phyloP scores from a whole-genome alignment of 768 basidiomycete species.

The Thelephora ganbajun region DNA sequence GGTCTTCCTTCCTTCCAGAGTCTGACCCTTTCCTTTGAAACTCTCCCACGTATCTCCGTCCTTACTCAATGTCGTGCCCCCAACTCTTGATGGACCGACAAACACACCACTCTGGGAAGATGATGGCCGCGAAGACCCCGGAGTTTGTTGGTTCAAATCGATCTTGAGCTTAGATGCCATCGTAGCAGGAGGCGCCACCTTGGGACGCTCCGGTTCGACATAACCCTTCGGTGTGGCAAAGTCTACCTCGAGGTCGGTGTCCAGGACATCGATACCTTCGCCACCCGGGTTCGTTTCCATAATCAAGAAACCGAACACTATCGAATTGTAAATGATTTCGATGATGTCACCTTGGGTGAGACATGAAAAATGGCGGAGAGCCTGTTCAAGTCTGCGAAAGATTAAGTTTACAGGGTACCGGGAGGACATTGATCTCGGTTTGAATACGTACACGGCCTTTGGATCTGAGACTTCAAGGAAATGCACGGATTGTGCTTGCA shows the following conservation, averaged over 20 bases:
- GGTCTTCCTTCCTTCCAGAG: slow-evolving; percentile 78
- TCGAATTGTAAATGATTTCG: slow-evolving; percentile 94
- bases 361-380: slow-evolving; percentile 82
- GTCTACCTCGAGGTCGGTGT: slow-evolving; percentile 97
- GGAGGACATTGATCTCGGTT: no score
- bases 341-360: slow-evolving; percentile 95
- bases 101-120: slow-evolving; percentile 64
- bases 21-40: slow-evolving; percentile 93
- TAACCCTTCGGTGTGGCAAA: slow-evolving; percentile 91
- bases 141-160: slow-evolving; percentile 75
- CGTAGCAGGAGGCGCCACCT: slow-evolving; percentile 67
- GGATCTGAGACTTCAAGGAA: slow-evolving; percentile 97
- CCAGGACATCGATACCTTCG: slow-evolving; percentile 77
- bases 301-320: slow-evolving; percentile 88
- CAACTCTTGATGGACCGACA: slow-evolving; percentile 23
- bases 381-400: slow-evolving; percentile 70
- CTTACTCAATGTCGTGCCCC: slow-evolving; percentile 43
- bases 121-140: slow-evolving; percentile 71
- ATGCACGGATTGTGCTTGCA: slow-evolving; percentile 90
- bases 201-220: slow-evolving; percentile 82
- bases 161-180: slow-evolving; percentile 98
- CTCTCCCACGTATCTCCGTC: slow-evolving; percentile 83
- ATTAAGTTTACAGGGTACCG: neutral
- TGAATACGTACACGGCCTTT: slow-evolving; percentile 80
- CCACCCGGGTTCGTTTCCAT: slow-evolving; percentile 88